These are phyloP conservation scores for Venturiaceae sp. DNA, from an alignment of 2,329 filamentous ascomycete genomes.

Conservation along the genomic window DNA sequence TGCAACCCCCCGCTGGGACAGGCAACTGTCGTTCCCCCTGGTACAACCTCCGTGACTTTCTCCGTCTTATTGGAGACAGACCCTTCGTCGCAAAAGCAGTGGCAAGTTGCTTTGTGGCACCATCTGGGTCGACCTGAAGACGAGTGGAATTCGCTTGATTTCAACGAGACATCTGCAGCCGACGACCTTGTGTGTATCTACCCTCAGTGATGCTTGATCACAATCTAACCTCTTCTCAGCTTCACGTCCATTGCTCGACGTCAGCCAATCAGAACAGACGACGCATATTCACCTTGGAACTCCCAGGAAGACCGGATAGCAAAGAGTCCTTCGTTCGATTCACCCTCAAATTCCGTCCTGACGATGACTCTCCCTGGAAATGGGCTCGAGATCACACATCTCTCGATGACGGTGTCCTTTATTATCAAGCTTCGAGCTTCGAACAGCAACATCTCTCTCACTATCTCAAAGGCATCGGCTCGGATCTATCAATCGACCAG, in stretches of 20 bases:
- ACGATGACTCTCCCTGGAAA: conserved; percentile 42
- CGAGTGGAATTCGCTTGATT: neutral
- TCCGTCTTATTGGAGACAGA: conserved; percentile 62
- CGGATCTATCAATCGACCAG: conserved; percentile 42
- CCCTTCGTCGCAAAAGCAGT: conserved; percentile 42
- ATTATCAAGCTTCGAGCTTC: conserved; percentile 33
- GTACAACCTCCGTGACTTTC: conserved; percentile 40
- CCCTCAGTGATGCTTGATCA: neutral
- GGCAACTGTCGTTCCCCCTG: conserved; percentile 49
- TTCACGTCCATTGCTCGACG: neutral
- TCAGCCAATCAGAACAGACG: neutral
- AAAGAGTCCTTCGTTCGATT: conserved; percentile 40
- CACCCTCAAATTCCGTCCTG: conserved; percentile 58
- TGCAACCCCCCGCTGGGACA: conserved; percentile 68
- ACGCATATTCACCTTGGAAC: neutral
- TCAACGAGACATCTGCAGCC: conserved; percentile 11
- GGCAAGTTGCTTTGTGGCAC: conserved; percentile 71
- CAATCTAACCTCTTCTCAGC: conserved; percentile 1
- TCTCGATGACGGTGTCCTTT: conserved; percentile 51
- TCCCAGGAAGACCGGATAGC: neutral
- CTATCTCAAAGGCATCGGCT: conserved; percentile 49
- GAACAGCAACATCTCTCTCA: conserved; percentile 36
- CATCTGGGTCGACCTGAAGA: conserved; percentile 41
- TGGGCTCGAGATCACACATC: conserved; percentile 61
- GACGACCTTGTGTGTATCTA: conserved; percentile 14